A percentile compares a stretch with the other conserved stretches of the same genome.
phyloP scores from a whole-genome alignment of 2,329 filamentous ascomycete species.

The Sclerotiophoma versabilis region DNA sequence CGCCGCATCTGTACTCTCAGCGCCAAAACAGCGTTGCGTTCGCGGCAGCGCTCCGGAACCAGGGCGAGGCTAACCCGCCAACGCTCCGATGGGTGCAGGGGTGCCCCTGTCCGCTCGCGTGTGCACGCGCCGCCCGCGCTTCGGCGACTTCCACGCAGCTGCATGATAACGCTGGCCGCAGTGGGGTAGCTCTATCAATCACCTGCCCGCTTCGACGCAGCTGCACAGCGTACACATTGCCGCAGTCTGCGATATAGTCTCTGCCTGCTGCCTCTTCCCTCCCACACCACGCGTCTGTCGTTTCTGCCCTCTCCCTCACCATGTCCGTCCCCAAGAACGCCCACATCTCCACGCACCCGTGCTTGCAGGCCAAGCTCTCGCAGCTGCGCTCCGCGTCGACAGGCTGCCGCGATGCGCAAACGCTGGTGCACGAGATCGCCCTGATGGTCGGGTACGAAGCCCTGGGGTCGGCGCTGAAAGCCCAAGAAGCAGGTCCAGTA shows the following conservation, averaged over 20 bases:
- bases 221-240: constrained; percentile 1
- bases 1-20: constrained; percentile 1
- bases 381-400: constrained; percentile 80
- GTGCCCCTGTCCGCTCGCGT: neutral
- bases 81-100: constrained; percentile 3
- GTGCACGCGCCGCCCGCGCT: neutral
- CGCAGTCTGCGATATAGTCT: constrained; percentile 2
- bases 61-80: neutral
- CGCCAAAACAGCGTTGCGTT: neutral
- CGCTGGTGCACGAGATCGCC: constrained; percentile 84
- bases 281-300: neutral
- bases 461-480: constrained; percentile 67
- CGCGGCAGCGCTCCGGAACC: neutral
- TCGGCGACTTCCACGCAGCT: neutral
- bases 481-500: constrained; percentile 70
- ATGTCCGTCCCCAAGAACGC: constrained; percentile 61
- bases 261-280: neutral
- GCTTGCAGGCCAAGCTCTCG: constrained; percentile 85
- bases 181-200: constrained; percentile 17
- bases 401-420: constrained; percentile 77
- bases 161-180: neutral
- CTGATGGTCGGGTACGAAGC: constrained; percentile 85
- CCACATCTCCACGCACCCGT: constrained; percentile 86
- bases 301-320: constrained; percentile 11
- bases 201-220: constrained; percentile 11